These are phyloP conservation scores for Fraxinus velutina DNA, from an alignment of 305 asterid genomes.

Conservation along the genomic window DNA sequence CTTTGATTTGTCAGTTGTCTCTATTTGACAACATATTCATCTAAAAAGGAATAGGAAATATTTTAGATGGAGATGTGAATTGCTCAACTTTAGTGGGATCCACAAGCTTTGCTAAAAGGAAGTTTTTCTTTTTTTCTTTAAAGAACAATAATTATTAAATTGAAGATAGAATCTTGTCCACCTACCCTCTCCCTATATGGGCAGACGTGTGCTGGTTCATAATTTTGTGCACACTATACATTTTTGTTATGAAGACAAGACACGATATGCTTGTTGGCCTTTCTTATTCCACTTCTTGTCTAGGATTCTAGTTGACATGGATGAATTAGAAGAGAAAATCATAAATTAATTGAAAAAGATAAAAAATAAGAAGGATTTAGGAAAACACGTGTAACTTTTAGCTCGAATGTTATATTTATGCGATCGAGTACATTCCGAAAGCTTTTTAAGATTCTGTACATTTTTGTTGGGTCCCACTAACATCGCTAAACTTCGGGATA, in stretches of 20 bases:
- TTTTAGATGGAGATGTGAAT: neutral
- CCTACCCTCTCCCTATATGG: neutral
- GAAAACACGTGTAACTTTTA: no score
- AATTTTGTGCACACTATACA: neutral
- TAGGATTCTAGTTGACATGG: neutral
- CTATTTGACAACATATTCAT: neutral
- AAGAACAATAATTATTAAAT: neutral
- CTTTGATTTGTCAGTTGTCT: neutral
- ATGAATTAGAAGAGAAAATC: no score
- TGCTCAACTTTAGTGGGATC: constrained; percentile 26
- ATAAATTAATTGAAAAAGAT: no score
- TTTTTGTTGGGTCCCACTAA: neutral
- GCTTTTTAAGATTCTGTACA: no score
- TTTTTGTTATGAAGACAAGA: neutral
- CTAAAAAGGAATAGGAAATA: neutral
- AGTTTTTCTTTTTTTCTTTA: neutral
- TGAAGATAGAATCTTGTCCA: constrained; percentile 27
- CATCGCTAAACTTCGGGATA: neutral
- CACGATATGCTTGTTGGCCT: neutral
- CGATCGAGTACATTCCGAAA: neutral
- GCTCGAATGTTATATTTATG: no score
- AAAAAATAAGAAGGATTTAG: no score
- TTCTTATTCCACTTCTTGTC: neutral
- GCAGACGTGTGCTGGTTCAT: neutral
- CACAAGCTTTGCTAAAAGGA: constrained; percentile 18